Percentiles rank a stretch among this genome's conserved stretches.
Conservation (phyloP, 345 rosid genomes). For the Hevea brasiliensis region DNA sequence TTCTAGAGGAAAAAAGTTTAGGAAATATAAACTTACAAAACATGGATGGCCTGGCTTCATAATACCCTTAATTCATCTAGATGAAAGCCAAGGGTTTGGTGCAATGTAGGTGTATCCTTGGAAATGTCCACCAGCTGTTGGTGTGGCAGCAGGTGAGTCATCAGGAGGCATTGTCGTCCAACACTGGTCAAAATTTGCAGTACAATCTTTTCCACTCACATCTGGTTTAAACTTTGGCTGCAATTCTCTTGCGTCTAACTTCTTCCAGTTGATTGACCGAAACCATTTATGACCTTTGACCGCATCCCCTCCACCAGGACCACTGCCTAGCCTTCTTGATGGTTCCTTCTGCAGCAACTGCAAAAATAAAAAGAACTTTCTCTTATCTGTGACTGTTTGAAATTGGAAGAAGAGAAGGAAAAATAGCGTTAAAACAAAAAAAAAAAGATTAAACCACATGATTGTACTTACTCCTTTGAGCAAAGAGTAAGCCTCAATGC, state of each 20-base stretch:
- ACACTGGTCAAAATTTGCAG: constrained; percentile 64
- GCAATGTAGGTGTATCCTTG: constrained; percentile 65
- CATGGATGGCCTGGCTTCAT: neutral
- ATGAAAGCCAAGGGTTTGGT: constrained; percentile 72
- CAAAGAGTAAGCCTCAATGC: constrained; percentile 66
- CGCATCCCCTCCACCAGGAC: constrained; percentile 58
- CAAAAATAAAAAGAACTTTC: constrained; percentile 9
- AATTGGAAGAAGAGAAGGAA: constrained; percentile 7
- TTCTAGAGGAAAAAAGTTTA: neutral
- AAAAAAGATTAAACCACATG: constrained; percentile 4
- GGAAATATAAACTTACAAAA: constrained; percentile 18
- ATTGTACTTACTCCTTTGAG: constrained; percentile 57
- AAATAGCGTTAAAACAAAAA: too few relatives aligned
- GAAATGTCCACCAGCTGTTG: constrained; percentile 65
- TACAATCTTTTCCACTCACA: constrained; percentile 68
- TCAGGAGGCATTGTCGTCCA: constrained; percentile 73
- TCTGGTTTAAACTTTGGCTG: constrained; percentile 67
- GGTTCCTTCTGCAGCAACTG: constrained; percentile 74
- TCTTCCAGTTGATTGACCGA: constrained; percentile 66
- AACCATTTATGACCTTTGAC: constrained; percentile 68
- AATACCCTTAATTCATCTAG: constrained; percentile 26
- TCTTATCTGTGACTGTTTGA: neutral
- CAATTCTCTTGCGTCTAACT: constrained; percentile 56
- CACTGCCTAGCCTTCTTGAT: constrained; percentile 64
- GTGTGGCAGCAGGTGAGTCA: constrained; percentile 73